These are phyloP conservation scores for Candida yuanshanica DNA, from an alignment of 805 yeast species.

Conservation along the genomic window DNA sequence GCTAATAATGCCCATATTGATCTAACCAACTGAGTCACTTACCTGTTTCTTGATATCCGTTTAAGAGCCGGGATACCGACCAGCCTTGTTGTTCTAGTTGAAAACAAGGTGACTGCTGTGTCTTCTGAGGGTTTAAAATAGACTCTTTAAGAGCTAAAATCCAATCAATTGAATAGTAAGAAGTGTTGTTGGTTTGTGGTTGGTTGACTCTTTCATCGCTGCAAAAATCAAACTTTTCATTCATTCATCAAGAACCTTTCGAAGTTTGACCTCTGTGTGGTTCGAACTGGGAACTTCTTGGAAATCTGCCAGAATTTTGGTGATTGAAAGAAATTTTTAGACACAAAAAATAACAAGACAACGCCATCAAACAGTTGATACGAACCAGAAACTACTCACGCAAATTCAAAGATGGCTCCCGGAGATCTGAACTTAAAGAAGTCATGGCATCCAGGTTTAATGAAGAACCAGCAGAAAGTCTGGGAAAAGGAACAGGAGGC, in stretches of 20 bases:
- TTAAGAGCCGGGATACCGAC: neutral
- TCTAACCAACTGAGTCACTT: neutral
- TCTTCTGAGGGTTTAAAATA: neutral
- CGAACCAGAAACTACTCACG: neutral
- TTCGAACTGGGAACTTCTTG: neutral
- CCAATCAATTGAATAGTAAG: neutral
- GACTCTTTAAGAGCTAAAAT: neutral
- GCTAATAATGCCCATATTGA: neutral
- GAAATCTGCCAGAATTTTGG: too few species aligned
- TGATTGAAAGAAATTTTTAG: too few species aligned
- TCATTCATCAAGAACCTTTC: neutral
- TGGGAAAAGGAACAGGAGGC: constrained; percentile 80
- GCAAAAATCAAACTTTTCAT: neutral
- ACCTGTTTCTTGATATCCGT: neutral
- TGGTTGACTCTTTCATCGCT: neutral
- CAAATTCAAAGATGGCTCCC: constrained; percentile 43
- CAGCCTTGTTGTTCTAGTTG: neutral
- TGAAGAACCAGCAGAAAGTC: constrained; percentile 79
- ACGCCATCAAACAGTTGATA: neutral
- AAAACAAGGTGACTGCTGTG: neutral
- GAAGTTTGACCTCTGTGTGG: neutral
- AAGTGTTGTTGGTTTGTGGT: neutral
- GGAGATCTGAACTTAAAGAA: constrained; percentile 86
- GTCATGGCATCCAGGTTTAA: constrained; percentile 92
- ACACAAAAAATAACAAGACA: neutral